Percentiles rank a stretch among this genome's conserved stretches.
Conservation (phyloP, 2,329 filamentous ascomycete genomes). For the Sarocladium kiliense region DNA sequence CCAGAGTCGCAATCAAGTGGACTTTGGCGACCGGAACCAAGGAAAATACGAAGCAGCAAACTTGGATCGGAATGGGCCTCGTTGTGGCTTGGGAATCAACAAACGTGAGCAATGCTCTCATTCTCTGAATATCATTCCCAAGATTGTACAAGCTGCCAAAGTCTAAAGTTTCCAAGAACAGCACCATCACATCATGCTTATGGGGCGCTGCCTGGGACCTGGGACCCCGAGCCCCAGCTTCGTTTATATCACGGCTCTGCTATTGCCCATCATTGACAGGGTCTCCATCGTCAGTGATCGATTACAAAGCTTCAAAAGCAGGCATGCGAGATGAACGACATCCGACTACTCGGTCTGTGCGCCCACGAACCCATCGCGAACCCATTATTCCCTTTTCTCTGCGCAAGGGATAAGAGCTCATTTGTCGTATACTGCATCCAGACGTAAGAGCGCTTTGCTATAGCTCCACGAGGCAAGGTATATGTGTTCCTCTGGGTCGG, state of each 20-base stretch:
- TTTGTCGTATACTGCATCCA: background rate
- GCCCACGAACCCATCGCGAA: background rate
- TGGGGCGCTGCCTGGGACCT: background rate
- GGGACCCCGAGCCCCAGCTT: background rate
- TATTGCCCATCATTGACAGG: background rate
- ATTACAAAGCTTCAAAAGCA: background rate
- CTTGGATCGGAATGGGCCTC: background rate
- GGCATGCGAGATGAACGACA: slow-evolving; percentile 4
- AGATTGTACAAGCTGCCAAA: background rate
- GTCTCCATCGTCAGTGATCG: slow-evolving; percentile 1
- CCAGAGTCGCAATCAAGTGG: background rate
- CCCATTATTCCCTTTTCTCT: background rate
- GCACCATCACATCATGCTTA: background rate
- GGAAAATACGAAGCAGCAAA: too few species aligned
- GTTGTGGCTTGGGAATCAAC: background rate
- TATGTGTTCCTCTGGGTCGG: slow-evolving; percentile 8
- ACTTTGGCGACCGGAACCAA: too few species aligned
- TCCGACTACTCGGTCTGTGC: slow-evolving; percentile 3
- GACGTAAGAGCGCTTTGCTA: background rate
- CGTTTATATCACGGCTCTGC: background rate
- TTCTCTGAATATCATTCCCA: background rate
- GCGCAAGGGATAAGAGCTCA: background rate
- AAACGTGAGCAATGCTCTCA: background rate
- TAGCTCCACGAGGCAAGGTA: slow-evolving; percentile 5
- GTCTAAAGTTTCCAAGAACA: background rate